A percentile compares a stretch with the other conserved stretches of the same genome.
Conservation (phyloP, 164 flowering plant genomes). For the Buxus sempervirens region DNA sequence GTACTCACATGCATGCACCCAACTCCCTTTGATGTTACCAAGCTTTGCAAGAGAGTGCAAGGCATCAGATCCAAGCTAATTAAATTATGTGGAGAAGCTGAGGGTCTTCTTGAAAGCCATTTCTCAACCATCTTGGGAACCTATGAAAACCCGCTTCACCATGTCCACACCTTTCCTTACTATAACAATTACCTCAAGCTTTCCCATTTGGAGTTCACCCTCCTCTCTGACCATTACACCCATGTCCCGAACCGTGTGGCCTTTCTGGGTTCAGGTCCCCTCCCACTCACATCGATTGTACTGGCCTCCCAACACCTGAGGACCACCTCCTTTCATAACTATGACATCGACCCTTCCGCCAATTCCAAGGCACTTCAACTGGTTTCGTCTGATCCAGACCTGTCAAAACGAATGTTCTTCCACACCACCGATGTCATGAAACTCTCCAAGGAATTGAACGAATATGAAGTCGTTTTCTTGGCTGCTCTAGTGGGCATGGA, state of each 20-base stretch:
- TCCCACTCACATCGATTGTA: constrained; percentile 84
- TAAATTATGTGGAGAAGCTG: constrained; percentile 77
- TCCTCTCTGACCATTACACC: constrained; percentile 41
- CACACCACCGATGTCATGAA: constrained; percentile 62
- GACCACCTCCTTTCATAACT: constrained; percentile 68
- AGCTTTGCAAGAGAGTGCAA: constrained; percentile 40
- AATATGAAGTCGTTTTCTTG: constrained; percentile 75
- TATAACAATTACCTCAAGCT: constrained; percentile 78
- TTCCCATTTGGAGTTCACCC: constrained; percentile 49
- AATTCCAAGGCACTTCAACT: constrained; percentile 55
- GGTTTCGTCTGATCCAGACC: constrained; percentile 54
- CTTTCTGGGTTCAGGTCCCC: constrained; percentile 92
- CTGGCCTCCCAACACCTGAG: constrained; percentile 65
- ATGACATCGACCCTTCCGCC: constrained; percentile 66
- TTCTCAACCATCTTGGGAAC: constrained; percentile 58
- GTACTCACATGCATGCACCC: constrained; percentile 82
- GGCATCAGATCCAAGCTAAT: constrained; percentile 66
- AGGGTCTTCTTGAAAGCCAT: constrained; percentile 71
- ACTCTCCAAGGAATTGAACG: constrained; percentile 38
- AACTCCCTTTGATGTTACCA: constrained; percentile 58
- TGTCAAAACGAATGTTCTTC: constrained; percentile 70
- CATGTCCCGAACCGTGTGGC: constrained; percentile 53
- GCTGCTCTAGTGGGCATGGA: constrained; percentile 94
- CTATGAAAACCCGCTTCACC: constrained; percentile 58
- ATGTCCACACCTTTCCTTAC: constrained; percentile 74